Conservation (phyloP, 2,329 filamentous ascomycete genomes). For the Aspergillus costaricaensis region DNA sequence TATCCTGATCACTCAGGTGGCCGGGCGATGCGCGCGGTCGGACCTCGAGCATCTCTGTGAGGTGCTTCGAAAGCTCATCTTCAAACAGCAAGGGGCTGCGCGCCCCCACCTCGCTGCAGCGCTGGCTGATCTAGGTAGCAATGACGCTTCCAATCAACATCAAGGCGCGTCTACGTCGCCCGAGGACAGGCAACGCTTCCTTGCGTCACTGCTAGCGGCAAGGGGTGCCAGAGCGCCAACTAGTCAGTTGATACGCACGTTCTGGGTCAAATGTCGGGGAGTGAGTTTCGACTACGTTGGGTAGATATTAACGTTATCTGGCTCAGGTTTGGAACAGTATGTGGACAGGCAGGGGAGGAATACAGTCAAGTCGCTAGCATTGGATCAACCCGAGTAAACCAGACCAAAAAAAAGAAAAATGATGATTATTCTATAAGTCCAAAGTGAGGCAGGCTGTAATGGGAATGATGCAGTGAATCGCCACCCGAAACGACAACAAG, state of each 20-base stretch:
- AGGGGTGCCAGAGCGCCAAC: slow-evolving; percentile 42
- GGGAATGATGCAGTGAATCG: neutral
- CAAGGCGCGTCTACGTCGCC: slow-evolving; percentile 28
- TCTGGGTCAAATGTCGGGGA: slow-evolving; percentile 49
- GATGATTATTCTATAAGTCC: slow-evolving; percentile 1
- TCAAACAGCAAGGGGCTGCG: slow-evolving; percentile 44
- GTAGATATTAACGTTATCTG: slow-evolving; percentile 19
- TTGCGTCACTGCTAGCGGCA: slow-evolving; percentile 42
- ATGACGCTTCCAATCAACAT: slow-evolving; percentile 22
- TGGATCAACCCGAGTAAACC: slow-evolving; percentile 9
- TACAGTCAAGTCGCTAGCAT: neutral
- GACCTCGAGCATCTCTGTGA: slow-evolving; percentile 47
- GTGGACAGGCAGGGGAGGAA: neutral
- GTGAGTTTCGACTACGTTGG: slow-evolving; percentile 43
- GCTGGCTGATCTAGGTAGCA: slow-evolving; percentile 33
- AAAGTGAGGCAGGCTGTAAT: slow-evolving; percentile 20
- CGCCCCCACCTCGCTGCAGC: slow-evolving; percentile 41
- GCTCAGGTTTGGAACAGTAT: slow-evolving; percentile 7
- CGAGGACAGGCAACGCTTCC: slow-evolving; percentile 44
- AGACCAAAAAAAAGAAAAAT: neutral
- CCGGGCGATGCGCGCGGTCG: slow-evolving; percentile 48
- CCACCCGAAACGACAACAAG: neutral
- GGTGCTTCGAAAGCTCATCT: slow-evolving; percentile 43
- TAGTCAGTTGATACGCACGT: slow-evolving; percentile 41
- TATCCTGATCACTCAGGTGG: slow-evolving; percentile 44